Conservation (phyloP, 2,329 filamentous ascomycete species). For the Calonectria ilicicola region DNA sequence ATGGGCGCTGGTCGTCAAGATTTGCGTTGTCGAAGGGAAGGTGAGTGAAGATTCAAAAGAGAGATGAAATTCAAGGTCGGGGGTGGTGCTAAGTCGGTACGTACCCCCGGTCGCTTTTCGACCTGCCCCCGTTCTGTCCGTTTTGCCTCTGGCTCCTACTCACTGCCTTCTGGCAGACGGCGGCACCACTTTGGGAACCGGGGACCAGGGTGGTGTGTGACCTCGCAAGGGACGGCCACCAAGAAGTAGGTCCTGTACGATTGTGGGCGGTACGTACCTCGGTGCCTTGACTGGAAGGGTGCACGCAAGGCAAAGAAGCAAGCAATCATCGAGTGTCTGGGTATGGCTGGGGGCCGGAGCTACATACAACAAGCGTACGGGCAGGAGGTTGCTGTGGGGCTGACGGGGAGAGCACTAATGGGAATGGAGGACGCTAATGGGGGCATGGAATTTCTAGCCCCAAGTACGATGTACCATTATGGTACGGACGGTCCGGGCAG, state of each 20-base stretch:
- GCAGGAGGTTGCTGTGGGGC: conserved; percentile 39
- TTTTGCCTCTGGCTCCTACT: conserved; percentile 34
- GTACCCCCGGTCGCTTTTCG: conserved; percentile 37
- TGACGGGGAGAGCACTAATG: conserved; percentile 29
- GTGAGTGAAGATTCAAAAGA: conserved; percentile 49
- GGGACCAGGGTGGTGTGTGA: conserved; percentile 34
- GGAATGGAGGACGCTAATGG: conserved; percentile 21
- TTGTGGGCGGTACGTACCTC: conserved; percentile 13
- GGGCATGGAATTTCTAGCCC: conserved; percentile 27
- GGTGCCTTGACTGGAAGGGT: conserved; percentile 7
- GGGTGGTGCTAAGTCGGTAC: conserved; percentile 45
- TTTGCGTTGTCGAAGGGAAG: conserved; percentile 39
- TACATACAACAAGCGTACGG: conserved; percentile 27
- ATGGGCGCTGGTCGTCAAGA: conserved; percentile 30
- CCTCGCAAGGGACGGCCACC: conserved; percentile 14
- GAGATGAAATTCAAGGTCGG: conserved; percentile 50
- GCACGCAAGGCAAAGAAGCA: conserved; percentile 7
- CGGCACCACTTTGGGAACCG: conserved; percentile 34
- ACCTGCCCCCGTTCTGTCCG: conserved; percentile 38
- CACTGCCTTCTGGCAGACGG: conserved; percentile 25
- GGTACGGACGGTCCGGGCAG: conserved; percentile 16
- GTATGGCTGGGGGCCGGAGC: conserved; percentile 36
- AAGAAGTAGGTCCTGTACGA: conserved; percentile 1
- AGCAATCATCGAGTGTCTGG: conserved; percentile 11
- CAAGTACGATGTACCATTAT: conserved; percentile 21